Base-by-base conservation (phyloP, 345 rosid genomes). In the Eucalyptus curtisii region DNA sequence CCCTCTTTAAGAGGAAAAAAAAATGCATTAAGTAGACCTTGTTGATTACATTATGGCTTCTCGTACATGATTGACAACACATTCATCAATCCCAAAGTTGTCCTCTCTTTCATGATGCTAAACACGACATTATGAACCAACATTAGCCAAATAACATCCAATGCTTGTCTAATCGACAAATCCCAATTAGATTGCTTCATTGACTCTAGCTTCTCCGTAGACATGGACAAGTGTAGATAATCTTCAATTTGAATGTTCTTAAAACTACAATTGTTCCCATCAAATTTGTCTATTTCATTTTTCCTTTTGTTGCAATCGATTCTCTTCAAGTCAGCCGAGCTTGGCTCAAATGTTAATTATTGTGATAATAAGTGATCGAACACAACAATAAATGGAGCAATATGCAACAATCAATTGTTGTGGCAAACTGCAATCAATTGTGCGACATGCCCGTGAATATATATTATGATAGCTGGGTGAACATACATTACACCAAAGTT, bases 81-180 rank as follows among this genome's bases (percentile, higher is more conserved):
- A 59, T 59, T 59, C n/a, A 59, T 59, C 66, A 59, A 27, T 59
- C 0, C 15, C 31, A 12, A 27, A 27, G 31, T 25, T 8, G n/a
- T 27, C 15, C 13, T 3, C 66, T 59, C 31, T 59, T 59, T 59
- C 31, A 59, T 27, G 15, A 59, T 59, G 66, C 14, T 59, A 59
- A 25, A 59, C 31, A 25, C n/a, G 7, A 59, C 15, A 12, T 59
- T 59, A 59, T 12, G 31, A 59, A 14, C 14, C 13, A 59, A 59
- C 66, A 59, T 59, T 25, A 59, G 7, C 31, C 66, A 11, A 11
- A 59, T 25, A 59, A 59, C 66, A 59, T 7, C 7, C 31, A 59
- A 27, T 0, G 15, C 31, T 59, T 0, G 0, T 27, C 15, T 59
- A 59, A 52, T 52, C 10, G 1, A 52, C 31, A 59, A 12, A 27